Conservation (phyloP, 345 rosid genomes). For the Conringia planisiliqua region DNA sequence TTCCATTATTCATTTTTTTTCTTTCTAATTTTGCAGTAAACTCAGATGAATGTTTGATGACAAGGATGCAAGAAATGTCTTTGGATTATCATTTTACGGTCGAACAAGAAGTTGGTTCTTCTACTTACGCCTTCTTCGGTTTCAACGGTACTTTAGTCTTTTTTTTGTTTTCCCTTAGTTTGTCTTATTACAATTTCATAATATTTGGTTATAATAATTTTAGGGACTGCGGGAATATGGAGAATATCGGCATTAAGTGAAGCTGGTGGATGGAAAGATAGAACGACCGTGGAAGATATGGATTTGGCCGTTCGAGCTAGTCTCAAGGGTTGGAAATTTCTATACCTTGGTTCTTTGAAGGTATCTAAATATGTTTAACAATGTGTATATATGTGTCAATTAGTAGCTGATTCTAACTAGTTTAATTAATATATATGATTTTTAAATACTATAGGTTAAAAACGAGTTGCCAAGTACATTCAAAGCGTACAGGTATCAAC, state of each 20-base stretch:
- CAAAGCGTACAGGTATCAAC: conserved; percentile 91
- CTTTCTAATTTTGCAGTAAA: conserved; percentile 49
- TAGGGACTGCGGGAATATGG: conserved; percentile 98
- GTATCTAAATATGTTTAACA: conserved; percentile 25
- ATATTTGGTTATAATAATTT: not conserved
- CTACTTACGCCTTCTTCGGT: conserved; percentile 90
- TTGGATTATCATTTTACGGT: conserved; percentile 91
- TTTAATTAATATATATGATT: not conserved
- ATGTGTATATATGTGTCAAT: not conserved
- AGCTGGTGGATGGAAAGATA: conserved; percentile 99
- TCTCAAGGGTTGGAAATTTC: conserved; percentile 94
- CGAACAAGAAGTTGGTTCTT: conserved; percentile 97
- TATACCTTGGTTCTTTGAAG: conserved; percentile 69
- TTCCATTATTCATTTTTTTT: not conserved
- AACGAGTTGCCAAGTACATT: conserved; percentile 93
- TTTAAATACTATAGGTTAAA: conserved; percentile 56
- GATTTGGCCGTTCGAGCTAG: conserved; percentile 97
- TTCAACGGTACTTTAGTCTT: conserved; percentile 57
- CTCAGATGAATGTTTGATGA: conserved; percentile 92
- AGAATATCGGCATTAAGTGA: conserved; percentile 81
- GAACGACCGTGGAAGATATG: conserved; percentile 99
- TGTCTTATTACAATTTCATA: not conserved
- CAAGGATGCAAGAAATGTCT: conserved; percentile 99
- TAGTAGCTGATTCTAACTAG: not conserved
- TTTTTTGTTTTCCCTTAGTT: not conserved